A percentile compares a stretch with the other conserved stretches of the same genome.
These are phyloP conservation scores for Penicillium riverlandense DNA, from an alignment of 495 filamentous ascomycete species.

Conservation along the genomic window DNA sequence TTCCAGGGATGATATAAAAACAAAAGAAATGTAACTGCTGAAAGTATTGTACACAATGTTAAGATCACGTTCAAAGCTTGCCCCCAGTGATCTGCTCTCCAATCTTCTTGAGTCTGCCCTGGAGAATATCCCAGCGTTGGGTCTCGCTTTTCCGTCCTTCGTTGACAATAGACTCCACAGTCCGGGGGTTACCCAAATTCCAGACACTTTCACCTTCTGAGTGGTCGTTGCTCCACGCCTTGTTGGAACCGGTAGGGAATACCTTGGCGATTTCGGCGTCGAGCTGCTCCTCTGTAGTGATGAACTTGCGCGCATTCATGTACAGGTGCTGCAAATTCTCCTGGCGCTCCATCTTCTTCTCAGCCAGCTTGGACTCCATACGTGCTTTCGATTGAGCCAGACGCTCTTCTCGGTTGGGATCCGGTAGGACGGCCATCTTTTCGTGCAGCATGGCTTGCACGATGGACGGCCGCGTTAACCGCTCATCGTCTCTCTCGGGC, in stretches of 20 bases:
- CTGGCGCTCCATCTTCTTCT: slow-evolving; percentile 33
- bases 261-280: slow-evolving; percentile 52
- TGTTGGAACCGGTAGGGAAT: slow-evolving; percentile 48
- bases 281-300: slow-evolving; percentile 55
- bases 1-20: no score
- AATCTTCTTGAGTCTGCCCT: slow-evolving; percentile 55
- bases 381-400: slow-evolving; percentile 35
- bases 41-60: slow-evolving; percentile 23
- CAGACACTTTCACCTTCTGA: slow-evolving; percentile 47
- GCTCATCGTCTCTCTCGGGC: slow-evolving; percentile 53
- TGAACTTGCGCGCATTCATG: slow-evolving; percentile 57
- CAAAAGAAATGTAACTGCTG: slow-evolving; percentile 8
- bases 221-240: slow-evolving; percentile 39
- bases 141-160: slow-evolving; percentile 24
- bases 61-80: slow-evolving; percentile 42
- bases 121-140: slow-evolving; percentile 36
- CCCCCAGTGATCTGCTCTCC: slow-evolving; percentile 64
- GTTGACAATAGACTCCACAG: slow-evolving; percentile 34
- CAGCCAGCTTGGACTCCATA: slow-evolving; percentile 24
- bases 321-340: slow-evolving; percentile 55
- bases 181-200: slow-evolving; percentile 48
- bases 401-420: slow-evolving; percentile 41
- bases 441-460: slow-evolving; percentile 31
- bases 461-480: slow-evolving; percentile 49
- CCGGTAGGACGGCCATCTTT: slow-evolving; percentile 31